Conservation (phyloP, 2,329 filamentous ascomycete genomes). For the Chrysosporium keratinophilum region DNA sequence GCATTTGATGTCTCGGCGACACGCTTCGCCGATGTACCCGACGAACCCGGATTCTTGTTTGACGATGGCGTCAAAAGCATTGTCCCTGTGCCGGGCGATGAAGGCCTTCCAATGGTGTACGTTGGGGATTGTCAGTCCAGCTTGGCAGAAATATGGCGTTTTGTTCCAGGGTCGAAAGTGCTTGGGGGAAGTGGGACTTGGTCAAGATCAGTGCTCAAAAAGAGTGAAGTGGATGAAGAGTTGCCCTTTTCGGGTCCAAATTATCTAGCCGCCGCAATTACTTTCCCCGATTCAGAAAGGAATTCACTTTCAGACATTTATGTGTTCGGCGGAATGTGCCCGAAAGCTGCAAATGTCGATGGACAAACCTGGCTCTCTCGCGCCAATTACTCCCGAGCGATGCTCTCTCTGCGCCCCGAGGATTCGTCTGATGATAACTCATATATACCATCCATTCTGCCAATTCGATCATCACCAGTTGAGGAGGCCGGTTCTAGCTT, state of each 20-base stretch:
- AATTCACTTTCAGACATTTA: conserved; percentile 46
- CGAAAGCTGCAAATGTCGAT: conserved; percentile 34
- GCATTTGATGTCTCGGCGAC: conserved; percentile 24
- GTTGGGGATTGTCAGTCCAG: conserved; percentile 54
- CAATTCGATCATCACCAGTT: conserved; percentile 54
- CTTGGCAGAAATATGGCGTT: conserved; percentile 13
- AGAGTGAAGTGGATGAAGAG: conserved; percentile 21
- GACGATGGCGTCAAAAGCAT: conserved; percentile 48
- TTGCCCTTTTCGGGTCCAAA: conserved; percentile 41
- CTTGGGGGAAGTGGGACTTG: conserved; percentile 57
- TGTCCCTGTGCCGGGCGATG: conserved; percentile 53
- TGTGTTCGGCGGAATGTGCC: conserved; percentile 86
- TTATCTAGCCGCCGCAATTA: conserved; percentile 50
- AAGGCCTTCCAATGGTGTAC: conserved; percentile 63
- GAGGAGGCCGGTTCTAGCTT: conserved; percentile 80
- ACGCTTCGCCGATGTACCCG: conserved; percentile 26
- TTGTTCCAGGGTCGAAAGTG: conserved; percentile 40
- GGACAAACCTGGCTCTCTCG: conserved; percentile 52
- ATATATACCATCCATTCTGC: conserved; percentile 40
- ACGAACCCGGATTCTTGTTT: conserved; percentile 47
- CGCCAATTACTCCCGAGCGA: conserved; percentile 69
- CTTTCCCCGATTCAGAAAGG: conserved; percentile 53
- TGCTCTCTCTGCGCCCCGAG: conserved; percentile 50
- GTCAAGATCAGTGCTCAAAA: conserved; percentile 33
- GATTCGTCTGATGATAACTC: conserved; percentile 14